A percentile compares a stretch with the other conserved stretches of the same genome.
Conservation (phyloP, 768 basidiomycete species). For the Pleurotus salmoneostramineus region DNA sequence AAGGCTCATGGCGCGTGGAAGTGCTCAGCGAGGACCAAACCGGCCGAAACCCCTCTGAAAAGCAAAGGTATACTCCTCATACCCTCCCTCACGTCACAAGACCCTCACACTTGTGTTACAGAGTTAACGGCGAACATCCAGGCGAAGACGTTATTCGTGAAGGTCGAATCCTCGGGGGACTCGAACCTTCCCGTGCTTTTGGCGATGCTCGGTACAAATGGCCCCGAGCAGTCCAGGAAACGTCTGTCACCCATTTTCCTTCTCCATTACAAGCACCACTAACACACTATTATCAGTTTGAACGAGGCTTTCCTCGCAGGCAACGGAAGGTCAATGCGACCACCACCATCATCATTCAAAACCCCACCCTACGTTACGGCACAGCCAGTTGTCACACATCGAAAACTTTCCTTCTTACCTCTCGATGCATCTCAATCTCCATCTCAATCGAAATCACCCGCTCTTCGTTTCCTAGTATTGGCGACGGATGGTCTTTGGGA, state of each 20-base stretch:
- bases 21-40: conserved; percentile 97
- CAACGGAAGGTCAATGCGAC: conserved; percentile 54
- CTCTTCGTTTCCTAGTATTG: conserved; percentile 77
- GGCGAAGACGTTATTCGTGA: conserved; percentile 74
- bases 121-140: conserved; percentile 83
- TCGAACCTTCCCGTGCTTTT: conserved; percentile 85
- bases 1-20: conserved; percentile 85
- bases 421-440: conserved; percentile 18
- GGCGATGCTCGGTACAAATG: conserved; percentile 92
- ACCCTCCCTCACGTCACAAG: background rate
- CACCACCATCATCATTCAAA: conserved; percentile 59
- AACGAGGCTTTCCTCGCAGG: conserved; percentile 66
- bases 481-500: conserved; percentile 89
- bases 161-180: conserved; percentile 82
- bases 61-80: conserved; percentile 48
- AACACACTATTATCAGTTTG: conserved; percentile 19
- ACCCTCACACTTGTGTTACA: conserved; percentile 18
- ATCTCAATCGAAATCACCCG: conserved; percentile 18
- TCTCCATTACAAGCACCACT: background rate
- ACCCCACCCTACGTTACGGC: conserved; percentile 94
- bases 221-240: conserved; percentile 67
- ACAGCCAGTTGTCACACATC: conserved; percentile 76
- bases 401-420: conserved; percentile 55
- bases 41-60: conserved; percentile 83
- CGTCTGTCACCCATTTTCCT: conserved; percentile 37